Conservation (phyloP, 2,329 filamentous ascomycete species). For the Pezicula radicicola region DNA sequence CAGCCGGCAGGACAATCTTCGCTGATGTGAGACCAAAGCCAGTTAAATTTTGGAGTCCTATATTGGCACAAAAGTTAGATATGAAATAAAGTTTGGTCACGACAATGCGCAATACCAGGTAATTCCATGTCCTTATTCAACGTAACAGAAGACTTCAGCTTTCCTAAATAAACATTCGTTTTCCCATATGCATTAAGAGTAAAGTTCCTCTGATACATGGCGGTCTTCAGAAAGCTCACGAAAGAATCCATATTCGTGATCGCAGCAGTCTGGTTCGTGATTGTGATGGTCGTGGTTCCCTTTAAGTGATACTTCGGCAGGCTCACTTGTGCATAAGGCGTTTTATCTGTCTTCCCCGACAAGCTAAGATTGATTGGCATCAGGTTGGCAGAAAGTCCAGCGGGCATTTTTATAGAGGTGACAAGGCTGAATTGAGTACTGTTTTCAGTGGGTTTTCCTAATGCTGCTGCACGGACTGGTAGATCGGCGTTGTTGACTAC, state of each 20-base stretch:
- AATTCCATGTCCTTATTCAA: background rate
- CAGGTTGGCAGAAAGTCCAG: background rate
- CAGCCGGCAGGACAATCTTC: background rate
- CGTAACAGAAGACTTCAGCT: background rate
- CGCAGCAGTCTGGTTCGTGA: background rate
- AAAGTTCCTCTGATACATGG: background rate
- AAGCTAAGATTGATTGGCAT: background rate
- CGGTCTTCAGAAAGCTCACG: background rate
- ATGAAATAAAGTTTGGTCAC: no score
- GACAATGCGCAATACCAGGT: background rate
- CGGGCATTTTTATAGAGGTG: background rate
- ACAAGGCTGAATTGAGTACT: background rate
- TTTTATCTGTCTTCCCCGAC: background rate
- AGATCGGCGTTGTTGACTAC: background rate
- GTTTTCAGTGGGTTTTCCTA: background rate
- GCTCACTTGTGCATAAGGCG: background rate
- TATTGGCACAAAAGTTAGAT: no score
- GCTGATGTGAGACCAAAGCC: background rate
- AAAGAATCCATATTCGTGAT: background rate
- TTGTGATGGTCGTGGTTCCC: background rate
- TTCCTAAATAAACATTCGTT: background rate
- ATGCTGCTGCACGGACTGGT: background rate
- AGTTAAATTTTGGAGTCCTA: background rate
- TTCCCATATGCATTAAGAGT: background rate
- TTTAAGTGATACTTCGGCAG: background rate